Conservation (phyloP, 805 yeast genomes). For the Komagataella pseudopastoris region DNA sequence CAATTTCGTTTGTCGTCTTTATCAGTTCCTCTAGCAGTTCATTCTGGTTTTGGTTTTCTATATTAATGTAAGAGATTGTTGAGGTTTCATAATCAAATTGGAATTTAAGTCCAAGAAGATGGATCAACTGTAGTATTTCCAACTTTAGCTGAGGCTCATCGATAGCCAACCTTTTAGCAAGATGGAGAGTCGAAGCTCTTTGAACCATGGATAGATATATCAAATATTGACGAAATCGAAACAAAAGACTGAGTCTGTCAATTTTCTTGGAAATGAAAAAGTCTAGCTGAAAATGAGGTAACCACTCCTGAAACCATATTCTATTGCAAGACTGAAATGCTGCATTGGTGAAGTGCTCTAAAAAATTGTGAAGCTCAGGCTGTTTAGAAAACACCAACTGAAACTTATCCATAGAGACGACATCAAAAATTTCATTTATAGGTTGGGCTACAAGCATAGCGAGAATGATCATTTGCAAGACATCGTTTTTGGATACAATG, state of each 20-base stretch:
- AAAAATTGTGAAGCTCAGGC: not conserved
- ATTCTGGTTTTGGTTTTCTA: not conserved
- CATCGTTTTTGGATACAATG: not conserved
- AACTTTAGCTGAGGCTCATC: conserved; percentile 4
- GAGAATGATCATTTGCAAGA: not conserved
- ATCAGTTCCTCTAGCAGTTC: conserved; percentile 2
- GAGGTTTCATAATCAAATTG: conserved; percentile 8
- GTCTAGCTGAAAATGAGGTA: not conserved
- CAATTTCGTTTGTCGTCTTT: conserved; percentile 1
- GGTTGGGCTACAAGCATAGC: conserved; percentile 1
- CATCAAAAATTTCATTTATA: not conserved
- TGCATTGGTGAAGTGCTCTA: not conserved
- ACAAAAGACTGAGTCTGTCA: not conserved
- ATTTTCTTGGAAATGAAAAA: not conserved
- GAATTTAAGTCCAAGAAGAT: conserved; percentile 13
- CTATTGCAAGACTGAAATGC: not conserved
- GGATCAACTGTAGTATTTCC: conserved; percentile 10
- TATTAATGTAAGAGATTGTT: conserved; percentile 1
- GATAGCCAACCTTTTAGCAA: conserved; percentile 10
- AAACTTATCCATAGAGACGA: not conserved
- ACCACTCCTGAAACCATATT: not conserved
- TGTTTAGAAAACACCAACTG: not conserved
- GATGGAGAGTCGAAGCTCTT: conserved; percentile 8
- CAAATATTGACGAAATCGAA: conserved; percentile 15
- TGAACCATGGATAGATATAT: conserved; percentile 19